phyloP scores from a whole-genome alignment of 2,329 filamentous ascomycete species.

The Aspergillus sp. region DNA sequence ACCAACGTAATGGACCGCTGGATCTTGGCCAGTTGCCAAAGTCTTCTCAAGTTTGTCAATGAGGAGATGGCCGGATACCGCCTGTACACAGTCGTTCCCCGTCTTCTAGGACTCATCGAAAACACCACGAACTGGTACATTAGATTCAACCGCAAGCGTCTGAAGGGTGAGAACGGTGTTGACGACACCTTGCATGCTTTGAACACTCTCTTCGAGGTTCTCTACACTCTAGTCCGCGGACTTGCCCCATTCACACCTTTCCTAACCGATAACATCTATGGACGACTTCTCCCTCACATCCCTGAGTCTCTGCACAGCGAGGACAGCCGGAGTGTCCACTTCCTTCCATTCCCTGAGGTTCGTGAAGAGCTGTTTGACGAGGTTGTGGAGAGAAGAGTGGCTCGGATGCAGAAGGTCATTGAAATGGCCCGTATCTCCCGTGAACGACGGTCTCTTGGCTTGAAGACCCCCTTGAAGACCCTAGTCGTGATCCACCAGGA shows the following conservation, averaged over 20 bases:
- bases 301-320: conserved; percentile 67
- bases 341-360: conserved; percentile 85
- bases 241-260: conserved; percentile 96
- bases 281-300: conserved; percentile 76
- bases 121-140: conserved; percentile 99
- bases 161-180: conserved; percentile 85
- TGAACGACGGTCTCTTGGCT: conserved; percentile 77
- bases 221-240: conserved; percentile 83
- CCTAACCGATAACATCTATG: conserved; percentile 92
- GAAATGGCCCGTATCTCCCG: conserved; percentile 83
- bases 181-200: conserved; percentile 87
- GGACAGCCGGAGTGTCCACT: conserved; percentile 86
- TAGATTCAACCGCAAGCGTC: conserved; percentile 83
- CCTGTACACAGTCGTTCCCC: conserved; percentile 87
- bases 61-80: conserved; percentile 82
- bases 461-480: conserved; percentile 89
- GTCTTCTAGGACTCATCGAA: conserved; percentile 79
- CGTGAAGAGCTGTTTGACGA: conserved; percentile 84
- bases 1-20: conserved; percentile 94
- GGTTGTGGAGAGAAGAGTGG: conserved; percentile 80
- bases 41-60: conserved; percentile 86
- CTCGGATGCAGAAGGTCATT: conserved; percentile 93
- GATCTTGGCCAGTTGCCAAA: conserved; percentile 92
- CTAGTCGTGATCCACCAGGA: conserved; percentile 86
- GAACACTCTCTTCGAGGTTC: conserved; percentile 90